Conservation (phyloP, 768 basidiomycete genomes). For the Termitomyces sp. region DNA sequence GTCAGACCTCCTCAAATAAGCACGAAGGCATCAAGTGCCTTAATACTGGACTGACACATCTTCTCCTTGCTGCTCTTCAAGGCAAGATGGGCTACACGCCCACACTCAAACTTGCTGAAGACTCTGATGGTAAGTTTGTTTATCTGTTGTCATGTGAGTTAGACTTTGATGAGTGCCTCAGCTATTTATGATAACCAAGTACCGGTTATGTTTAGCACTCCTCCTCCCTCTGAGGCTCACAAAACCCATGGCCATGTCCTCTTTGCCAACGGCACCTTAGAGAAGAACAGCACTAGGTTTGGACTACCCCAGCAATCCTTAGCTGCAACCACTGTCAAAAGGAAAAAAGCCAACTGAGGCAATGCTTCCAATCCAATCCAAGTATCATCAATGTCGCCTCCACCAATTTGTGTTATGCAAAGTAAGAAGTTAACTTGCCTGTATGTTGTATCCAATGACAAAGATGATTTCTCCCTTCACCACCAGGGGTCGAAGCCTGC, state of each 20-base stretch:
- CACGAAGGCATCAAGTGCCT: background rate
- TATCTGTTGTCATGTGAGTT: background rate
- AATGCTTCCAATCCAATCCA: background rate
- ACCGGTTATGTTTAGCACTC: background rate
- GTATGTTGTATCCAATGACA: no score
- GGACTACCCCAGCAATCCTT: no score
- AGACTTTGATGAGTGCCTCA: background rate
- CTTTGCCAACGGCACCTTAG: no score
- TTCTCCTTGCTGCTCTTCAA: background rate
- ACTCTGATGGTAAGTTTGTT: background rate
- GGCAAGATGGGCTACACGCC: background rate
- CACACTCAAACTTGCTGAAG: background rate
- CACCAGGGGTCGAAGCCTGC: no score
- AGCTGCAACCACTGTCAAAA: no score
- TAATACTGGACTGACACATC: background rate
- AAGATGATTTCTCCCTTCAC: no score
- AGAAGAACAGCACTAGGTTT: no score
- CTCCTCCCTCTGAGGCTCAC: background rate
- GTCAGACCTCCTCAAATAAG: background rate
- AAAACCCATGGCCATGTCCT: background rate
- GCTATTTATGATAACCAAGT: background rate
- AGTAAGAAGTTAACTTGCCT: background rate
- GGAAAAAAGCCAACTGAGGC: background rate
- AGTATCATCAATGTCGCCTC: background rate
- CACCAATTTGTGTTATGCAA: background rate